Evolutionary conservation across 129 eudicot species (phyloP).

Genomic region (Glebionis coronaria): DNA sequence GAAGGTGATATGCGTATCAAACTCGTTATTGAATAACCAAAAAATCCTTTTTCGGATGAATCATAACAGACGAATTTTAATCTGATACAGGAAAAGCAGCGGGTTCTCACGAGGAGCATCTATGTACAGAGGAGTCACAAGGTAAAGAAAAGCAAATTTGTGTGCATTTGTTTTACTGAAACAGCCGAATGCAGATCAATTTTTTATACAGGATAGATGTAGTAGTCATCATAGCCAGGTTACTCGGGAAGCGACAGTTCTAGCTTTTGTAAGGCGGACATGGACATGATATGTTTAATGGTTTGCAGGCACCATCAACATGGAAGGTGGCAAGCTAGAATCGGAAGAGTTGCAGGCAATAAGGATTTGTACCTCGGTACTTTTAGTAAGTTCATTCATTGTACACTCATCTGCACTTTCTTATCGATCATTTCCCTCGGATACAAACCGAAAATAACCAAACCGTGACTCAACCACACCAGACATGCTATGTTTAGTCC

Average conservation of each 20-base stretch:
- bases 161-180: not conserved
- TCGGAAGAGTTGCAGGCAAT: constrained; percentile 99
- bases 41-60: not conserved
- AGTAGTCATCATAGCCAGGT: constrained; percentile 16
- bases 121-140: constrained; percentile 93
- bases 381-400: constrained; percentile 59
- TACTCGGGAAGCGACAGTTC: not conserved
- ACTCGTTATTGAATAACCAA: not conserved
- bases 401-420: no score
- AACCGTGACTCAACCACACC: no score
- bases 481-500: no score
- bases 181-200: not conserved
- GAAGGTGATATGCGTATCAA: constrained; percentile 50
- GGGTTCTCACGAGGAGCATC: constrained; percentile 99
- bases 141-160: constrained; percentile 35
- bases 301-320: constrained; percentile 90
- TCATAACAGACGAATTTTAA: not conserved
- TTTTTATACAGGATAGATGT: constrained; percentile 18
- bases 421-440: no score
- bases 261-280: constrained; percentile 23
- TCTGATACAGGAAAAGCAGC: constrained; percentile 75
- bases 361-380: constrained; percentile 99
- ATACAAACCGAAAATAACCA: no score
- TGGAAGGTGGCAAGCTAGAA: constrained; percentile 99
- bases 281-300: constrained; percentile 6